Evolutionary conservation across 192 early-diverging fungal genomes (phyloP).

Genomic region (Backusella psychrophila): DNA sequence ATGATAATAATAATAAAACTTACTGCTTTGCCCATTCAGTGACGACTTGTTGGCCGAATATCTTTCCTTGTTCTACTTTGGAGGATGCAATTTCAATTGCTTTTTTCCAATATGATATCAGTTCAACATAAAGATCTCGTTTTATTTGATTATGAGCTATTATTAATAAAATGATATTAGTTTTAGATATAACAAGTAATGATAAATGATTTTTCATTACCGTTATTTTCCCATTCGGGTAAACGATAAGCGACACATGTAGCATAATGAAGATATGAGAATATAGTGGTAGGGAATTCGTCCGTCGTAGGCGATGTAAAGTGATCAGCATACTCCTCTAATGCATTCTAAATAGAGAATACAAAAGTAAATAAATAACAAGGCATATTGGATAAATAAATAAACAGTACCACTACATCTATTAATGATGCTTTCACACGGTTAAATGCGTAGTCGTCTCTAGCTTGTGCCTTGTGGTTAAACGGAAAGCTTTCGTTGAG

Average conservation of each 20-base stretch:
- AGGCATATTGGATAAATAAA: no score
- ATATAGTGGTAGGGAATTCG: constrained; percentile 75
- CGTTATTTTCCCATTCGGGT: constrained; percentile 70
- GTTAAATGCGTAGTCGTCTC: constrained; percentile 87
- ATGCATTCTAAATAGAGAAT: constrained; percentile 45
- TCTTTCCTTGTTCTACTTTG: constrained; percentile 78
- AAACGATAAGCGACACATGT: constrained; percentile 71
- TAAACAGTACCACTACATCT: constrained; percentile 55
- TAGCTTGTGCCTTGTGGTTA: constrained; percentile 60
- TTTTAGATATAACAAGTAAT: not conserved
- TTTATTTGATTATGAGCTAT: constrained; percentile 59
- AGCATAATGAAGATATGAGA: constrained; percentile 78
- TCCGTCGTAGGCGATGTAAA: constrained; percentile 61
- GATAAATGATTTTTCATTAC: not conserved
- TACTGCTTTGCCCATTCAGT: constrained; percentile 83
- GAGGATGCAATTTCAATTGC: constrained; percentile 74
- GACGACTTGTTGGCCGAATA: constrained; percentile 78
- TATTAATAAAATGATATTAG: not conserved
- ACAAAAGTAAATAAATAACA: not conserved
- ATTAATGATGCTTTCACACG: constrained; percentile 74
- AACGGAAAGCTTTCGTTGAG: constrained; percentile 83
- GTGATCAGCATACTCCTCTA: constrained; percentile 74
- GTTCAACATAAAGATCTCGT: constrained; percentile 59
- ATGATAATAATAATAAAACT: constrained; percentile 5
- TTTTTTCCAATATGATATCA: constrained; percentile 75